Percentiles rank a stretch among this genome's conserved stretches.
Evolutionary conservation across 352 stramenopile genomes (phyloP).

Genomic region (Pythium sp.): DNA sequence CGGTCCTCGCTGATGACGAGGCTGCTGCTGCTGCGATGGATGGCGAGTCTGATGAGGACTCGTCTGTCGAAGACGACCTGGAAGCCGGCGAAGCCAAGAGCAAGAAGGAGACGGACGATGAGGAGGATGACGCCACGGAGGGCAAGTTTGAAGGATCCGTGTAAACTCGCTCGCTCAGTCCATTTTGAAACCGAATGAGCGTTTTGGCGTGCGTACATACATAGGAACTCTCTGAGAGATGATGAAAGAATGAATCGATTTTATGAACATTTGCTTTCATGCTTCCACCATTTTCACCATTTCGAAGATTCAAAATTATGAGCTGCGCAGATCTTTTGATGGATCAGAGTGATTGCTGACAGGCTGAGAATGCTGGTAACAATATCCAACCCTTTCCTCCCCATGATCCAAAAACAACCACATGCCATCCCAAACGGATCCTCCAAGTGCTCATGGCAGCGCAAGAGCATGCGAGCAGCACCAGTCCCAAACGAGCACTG

Average conservation of each 20-base stretch:
- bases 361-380: background rate
- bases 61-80: constrained; percentile 30
- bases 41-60: constrained; percentile 30
- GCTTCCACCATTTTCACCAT: constrained; percentile 9
- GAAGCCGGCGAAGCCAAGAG: constrained; percentile 25
- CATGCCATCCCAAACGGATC: background rate
- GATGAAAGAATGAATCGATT: background rate
- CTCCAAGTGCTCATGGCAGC: background rate
- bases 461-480: background rate
- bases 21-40: constrained; percentile 37
- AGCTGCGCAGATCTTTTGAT: background rate
- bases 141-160: constrained; percentile 55
- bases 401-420: too few relatives aligned
- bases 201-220: background rate
- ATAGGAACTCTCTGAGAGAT: background rate
- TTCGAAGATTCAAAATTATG: background rate
- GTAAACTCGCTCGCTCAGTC: constrained; percentile 25
- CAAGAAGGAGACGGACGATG: constrained; percentile 27
- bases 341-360: background rate
- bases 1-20: constrained; percentile 32
- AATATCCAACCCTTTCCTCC: background rate
- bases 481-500: background rate
- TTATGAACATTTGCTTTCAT: background rate
- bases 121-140: constrained; percentile 32
- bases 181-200: background rate